These are phyloP conservation scores for Blastobotrys americana DNA, from an alignment of 805 yeast species.

Conservation along the genomic window DNA sequence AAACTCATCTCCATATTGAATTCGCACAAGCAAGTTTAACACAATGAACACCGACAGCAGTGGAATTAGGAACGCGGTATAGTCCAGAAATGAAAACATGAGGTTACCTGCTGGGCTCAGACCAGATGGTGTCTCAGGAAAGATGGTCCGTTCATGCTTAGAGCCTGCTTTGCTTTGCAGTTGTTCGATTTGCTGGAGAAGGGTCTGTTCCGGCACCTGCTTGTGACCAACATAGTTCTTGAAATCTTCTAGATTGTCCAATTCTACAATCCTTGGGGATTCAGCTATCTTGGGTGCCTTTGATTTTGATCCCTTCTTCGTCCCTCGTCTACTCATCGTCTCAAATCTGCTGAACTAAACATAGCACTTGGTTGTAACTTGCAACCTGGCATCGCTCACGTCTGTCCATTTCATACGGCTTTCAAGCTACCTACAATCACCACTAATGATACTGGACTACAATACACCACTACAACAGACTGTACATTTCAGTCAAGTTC, in stretches of 20 bases:
- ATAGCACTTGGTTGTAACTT: too few relatives aligned
- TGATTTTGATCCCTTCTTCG: constrained; percentile 2
- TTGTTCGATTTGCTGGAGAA: constrained; percentile 17
- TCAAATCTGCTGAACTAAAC: too few relatives aligned
- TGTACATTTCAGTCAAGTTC: too few relatives aligned
- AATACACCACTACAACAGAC: too few relatives aligned
- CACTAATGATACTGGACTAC: too few relatives aligned
- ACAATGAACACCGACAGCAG: constrained; percentile 30
- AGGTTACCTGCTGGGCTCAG: constrained; percentile 17
- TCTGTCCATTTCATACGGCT: too few relatives aligned
- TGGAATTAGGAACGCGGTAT: constrained; percentile 26
- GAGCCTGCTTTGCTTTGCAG: constrained; percentile 8
- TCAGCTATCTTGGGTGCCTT: too few relatives aligned
- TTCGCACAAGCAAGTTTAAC: constrained; percentile 31
- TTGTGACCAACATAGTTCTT: constrained; percentile 15
- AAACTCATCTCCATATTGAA: constrained; percentile 28
- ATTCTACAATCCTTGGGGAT: constrained; percentile 17
- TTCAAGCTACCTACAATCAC: too few relatives aligned
- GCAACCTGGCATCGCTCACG: too few relatives aligned
- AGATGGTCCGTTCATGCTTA: too few relatives aligned
- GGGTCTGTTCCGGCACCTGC: constrained; percentile 16
- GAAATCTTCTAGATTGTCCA: constrained; percentile 15
- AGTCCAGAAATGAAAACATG: constrained; percentile 26
- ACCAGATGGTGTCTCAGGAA: constrained; percentile 13
- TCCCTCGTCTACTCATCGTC: too few relatives aligned